Conservation (phyloP, 257 asterid species). For the Ilex asprella region DNA sequence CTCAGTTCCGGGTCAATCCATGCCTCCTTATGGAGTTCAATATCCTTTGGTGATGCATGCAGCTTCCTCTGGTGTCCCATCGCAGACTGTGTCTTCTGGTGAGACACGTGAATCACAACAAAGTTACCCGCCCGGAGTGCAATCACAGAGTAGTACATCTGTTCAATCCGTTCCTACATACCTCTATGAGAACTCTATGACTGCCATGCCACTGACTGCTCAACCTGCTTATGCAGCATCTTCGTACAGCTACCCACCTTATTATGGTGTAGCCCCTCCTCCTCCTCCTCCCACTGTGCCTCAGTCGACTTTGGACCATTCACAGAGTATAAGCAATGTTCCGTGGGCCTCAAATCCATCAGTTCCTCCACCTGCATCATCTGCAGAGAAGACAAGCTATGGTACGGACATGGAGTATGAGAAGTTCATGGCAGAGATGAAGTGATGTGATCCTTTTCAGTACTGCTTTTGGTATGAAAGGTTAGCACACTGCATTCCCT, state of each 20-base stretch:
- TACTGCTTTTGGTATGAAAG: conserved; percentile 18
- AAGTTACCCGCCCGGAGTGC: conserved; percentile 77
- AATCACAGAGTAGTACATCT: conserved; percentile 48
- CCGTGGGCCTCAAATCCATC: conserved; percentile 84
- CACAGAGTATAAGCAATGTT: conserved; percentile 53
- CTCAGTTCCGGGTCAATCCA: conserved; percentile 47
- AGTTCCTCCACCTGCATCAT: conserved; percentile 48
- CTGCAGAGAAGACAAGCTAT: conserved; percentile 48
- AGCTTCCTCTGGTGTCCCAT: conserved; percentile 43
- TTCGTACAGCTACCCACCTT: conserved; percentile 58
- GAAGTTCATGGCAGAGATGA: conserved; percentile 95
- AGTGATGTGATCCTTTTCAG: conserved; percentile 22
- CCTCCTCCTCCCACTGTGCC: conserved; percentile 56
- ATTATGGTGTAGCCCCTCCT: conserved; percentile 54
- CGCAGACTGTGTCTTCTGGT: conserved; percentile 41
- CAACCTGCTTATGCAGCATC: conserved; percentile 50
- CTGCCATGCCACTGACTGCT: conserved; percentile 49
- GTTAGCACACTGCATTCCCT: conserved; percentile 18
- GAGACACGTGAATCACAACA: conserved; percentile 70
- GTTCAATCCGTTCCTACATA: conserved; percentile 49
- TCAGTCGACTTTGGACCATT: conserved; percentile 41
- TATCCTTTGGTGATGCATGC: conserved; percentile 66
- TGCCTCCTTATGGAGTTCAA: conserved; percentile 56
- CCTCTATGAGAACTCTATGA: conserved; percentile 44
- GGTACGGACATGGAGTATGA: conserved; percentile 74